These are phyloP conservation scores for Citeromyces hawaiiensis DNA, from an alignment of 1,139 yeast genomes.

Conservation along the genomic window DNA sequence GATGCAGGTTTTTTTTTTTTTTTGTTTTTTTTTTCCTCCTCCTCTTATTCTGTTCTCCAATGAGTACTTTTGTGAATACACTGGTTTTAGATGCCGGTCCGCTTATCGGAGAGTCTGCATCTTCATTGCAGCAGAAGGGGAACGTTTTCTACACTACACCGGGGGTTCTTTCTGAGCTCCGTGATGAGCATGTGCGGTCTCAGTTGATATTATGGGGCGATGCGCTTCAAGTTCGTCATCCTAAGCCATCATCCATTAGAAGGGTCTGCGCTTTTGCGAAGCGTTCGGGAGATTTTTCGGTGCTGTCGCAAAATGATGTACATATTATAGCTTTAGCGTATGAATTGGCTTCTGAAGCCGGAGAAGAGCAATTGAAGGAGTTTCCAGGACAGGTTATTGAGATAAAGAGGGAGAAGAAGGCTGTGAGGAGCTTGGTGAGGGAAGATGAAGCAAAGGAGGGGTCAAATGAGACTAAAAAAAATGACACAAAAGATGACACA, in stretches of 20 bases:
- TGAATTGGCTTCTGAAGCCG: slow-evolving; percentile 69
- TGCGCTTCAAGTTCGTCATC: slow-evolving; percentile 54
- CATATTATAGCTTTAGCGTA: slow-evolving; percentile 86
- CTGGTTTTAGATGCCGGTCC: slow-evolving; percentile 93
- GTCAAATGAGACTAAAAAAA: slow-evolving; percentile 1
- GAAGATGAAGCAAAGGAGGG: slow-evolving; percentile 7
- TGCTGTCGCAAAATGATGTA: slow-evolving; percentile 80
- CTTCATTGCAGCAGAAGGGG: slow-evolving; percentile 61
- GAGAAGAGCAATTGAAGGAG: slow-evolving; percentile 57
- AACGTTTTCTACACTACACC: slow-evolving; percentile 74
- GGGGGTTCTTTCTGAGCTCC: slow-evolving; percentile 76
- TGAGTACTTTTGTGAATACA: slow-evolving; percentile 24
- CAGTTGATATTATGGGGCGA: slow-evolving; percentile 74
- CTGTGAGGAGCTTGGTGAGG: slow-evolving; percentile 6
- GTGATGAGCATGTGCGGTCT: slow-evolving; percentile 72
- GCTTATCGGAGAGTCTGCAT: slow-evolving; percentile 72
- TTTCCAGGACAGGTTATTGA: slow-evolving; percentile 47
- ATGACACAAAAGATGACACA: slow-evolving; percentile 4
- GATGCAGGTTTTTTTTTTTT: slow-evolving; percentile 1
- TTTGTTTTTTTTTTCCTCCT: background rate
- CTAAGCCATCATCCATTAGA: slow-evolving; percentile 47
- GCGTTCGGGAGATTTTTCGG: slow-evolving; percentile 83
- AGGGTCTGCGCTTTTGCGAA: slow-evolving; percentile 67
- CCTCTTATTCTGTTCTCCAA: too few species aligned
- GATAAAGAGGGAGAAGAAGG: slow-evolving; percentile 9